These are phyloP conservation scores for Trichosanthes cucumerina DNA, from an alignment of 306 rosid species.

Conservation along the genomic window DNA sequence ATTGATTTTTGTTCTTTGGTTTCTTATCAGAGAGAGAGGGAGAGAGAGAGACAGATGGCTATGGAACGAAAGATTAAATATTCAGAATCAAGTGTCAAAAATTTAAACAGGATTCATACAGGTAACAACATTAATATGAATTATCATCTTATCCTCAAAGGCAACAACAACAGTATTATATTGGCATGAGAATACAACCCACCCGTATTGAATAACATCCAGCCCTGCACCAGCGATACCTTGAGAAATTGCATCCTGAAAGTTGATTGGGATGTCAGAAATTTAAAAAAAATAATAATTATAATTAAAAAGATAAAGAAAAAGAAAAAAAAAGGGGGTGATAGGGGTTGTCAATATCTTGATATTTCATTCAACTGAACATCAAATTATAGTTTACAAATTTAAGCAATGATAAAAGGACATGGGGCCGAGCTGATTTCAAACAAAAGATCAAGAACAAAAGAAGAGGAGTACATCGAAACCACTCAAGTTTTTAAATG, in stretches of 20 bases:
- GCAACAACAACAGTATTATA: neutral
- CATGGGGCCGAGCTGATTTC: neutral
- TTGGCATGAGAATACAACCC: conserved; percentile 20
- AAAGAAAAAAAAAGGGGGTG: neutral
- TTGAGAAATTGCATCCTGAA: conserved; percentile 76
- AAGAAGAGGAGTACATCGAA: neutral
- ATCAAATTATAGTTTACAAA: neutral
- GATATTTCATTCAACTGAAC: neutral
- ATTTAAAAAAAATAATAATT: neutral
- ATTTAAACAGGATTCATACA: neutral
- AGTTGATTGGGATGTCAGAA: conserved; percentile 8
- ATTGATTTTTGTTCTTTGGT: neutral
- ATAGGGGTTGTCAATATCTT: neutral
- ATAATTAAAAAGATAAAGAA: neutral
- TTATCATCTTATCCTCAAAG: neutral
- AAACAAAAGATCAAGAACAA: neutral
- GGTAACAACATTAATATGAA: neutral
- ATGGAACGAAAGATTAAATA: neutral
- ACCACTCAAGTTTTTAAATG: neutral
- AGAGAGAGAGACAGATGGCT: neutral
- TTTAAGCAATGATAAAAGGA: neutral
- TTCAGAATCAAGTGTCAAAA: neutral
- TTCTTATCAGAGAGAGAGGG: neutral
- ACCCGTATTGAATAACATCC: conserved; percentile 93
- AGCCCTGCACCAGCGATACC: conserved; percentile 71